phyloP scores from a whole-genome alignment of 805 yeast genomes.

The Saccharomycopsis lassenensis region DNA sequence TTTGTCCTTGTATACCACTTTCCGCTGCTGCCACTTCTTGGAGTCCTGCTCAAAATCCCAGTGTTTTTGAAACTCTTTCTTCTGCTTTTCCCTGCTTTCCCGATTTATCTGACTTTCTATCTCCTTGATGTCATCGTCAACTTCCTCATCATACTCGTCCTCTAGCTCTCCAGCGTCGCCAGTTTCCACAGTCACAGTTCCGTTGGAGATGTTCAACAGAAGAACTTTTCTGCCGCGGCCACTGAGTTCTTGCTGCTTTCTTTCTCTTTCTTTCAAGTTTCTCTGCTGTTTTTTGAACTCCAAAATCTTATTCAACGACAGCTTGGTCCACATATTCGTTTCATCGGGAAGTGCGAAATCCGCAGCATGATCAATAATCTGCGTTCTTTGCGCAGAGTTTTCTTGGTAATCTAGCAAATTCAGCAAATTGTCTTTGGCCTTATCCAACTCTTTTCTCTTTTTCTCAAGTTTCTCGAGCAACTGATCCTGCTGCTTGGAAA shows the following conservation, averaged over 20 bases:
- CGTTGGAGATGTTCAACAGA: slow-evolving; percentile 68
- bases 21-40: slow-evolving; percentile 37
- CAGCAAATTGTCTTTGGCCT: slow-evolving; percentile 67
- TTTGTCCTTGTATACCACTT: slow-evolving; percentile 2
- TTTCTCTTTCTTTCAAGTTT: slow-evolving; percentile 52
- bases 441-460: slow-evolving; percentile 32
- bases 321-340: slow-evolving; percentile 65
- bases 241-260: slow-evolving; percentile 40
- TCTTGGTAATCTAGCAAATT: slow-evolving; percentile 71
- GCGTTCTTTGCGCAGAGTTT: slow-evolving; percentile 81
- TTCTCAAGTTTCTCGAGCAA: slow-evolving; percentile 44
- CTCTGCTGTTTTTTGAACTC: slow-evolving; percentile 81
- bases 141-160: slow-evolving; percentile 25
- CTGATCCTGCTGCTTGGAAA: slow-evolving; percentile 58
- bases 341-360: slow-evolving; percentile 62
- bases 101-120: slow-evolving; percentile 26
- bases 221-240: slow-evolving; percentile 72
- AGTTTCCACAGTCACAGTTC: slow-evolving; percentile 57
- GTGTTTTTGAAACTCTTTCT: slow-evolving; percentile 26
- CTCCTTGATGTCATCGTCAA: slow-evolving; percentile 24
- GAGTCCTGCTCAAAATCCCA: slow-evolving; percentile 57
- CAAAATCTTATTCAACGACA: slow-evolving; percentile 76
- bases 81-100: slow-evolving; percentile 27
- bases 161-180: slow-evolving; percentile 25
- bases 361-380: slow-evolving; percentile 84